Base-by-base conservation (phyloP, 768 basidiomycete genomes). In the Cubamyces lactineus region DNA sequence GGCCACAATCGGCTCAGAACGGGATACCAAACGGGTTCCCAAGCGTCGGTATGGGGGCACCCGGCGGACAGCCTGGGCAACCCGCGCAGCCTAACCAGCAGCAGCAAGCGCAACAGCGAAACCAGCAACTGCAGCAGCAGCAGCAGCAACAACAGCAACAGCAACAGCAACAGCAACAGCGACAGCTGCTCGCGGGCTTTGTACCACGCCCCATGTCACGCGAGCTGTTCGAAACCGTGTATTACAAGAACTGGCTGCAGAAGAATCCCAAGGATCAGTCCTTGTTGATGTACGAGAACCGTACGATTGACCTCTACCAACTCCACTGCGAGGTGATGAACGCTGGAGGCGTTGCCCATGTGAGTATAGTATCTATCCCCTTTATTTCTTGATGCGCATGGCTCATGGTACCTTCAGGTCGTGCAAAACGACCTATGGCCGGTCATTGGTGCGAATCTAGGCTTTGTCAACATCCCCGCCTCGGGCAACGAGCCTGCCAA, bases 401-500 rank as follows among this genome's bases (percentile, higher is more conserved):
- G 26, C 60, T 47, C n/a, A 23, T 19, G 30, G 6, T 34, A n/a
- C 30, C 19, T 34, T 19, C 47, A 59, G 67, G 59, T 57, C 28
- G 8, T 40, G 6, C 57, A 60, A 51, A 53, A 81, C 49, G 87
- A 89, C 38, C 63, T 78, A 60, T 91, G 89, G 90, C 68, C 81
- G 16, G 75, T 87, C 47, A 83, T 92, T 58, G 90, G 83, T 17
- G 89, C 82, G n/a, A 81, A 80, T 23, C 77, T 92, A 73, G 86
- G 84, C 17, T 84, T 86, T 67, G 79, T 86, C 2, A 80, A 86
- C 55, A 88, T 90, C 65, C 86, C 86, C 2, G 86, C 80, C 4
- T 82, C 75, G 12, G 86, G 83, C 0, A 72, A 77, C 4, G 86
- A 89, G 62, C 87, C 89, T 12, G 78, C 83, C 5, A 85, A 82